Evolutionary conservation across 768 basidiomycete species (phyloP).

Genomic region (Boletus subcaerulescens): DNA sequence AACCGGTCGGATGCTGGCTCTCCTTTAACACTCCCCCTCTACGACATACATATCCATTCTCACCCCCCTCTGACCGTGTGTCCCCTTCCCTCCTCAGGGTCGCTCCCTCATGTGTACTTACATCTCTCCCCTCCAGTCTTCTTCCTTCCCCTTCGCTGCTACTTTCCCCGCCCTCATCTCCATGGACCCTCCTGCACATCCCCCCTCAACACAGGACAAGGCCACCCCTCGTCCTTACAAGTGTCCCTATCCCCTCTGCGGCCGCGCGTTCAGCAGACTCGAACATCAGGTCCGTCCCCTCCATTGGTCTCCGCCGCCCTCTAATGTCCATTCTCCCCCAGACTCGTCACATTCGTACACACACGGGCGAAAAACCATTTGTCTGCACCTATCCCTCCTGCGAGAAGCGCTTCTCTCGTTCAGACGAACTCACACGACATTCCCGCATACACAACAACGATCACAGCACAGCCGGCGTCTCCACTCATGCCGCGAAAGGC

Average conservation of each 20-base stretch:
- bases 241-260: constrained; percentile 88
- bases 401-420: constrained; percentile 96
- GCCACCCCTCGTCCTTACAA: constrained; percentile 80
- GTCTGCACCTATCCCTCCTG: constrained; percentile 89
- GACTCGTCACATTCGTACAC: constrained; percentile 97
- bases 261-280: constrained; percentile 91
- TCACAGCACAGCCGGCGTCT: constrained; percentile 27
- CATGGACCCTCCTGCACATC: constrained; percentile 22
- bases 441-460: constrained; percentile 86
- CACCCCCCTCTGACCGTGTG: constrained; percentile 7
- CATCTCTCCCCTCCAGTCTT: constrained; percentile 24
- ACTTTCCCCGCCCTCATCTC: constrained; percentile 10
- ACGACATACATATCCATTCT: neutral
- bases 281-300: constrained; percentile 80
- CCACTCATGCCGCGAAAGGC: constrained; percentile 24
- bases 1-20: constrained; percentile 14
- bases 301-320: constrained; percentile 5
- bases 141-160: constrained; percentile 11
- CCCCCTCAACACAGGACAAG: constrained; percentile 34
- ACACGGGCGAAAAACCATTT: constrained; percentile 98
- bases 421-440: constrained; percentile 97
- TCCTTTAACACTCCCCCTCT: constrained; percentile 9
- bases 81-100: constrained; percentile 16
- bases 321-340: constrained; percentile 31
- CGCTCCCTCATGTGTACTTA: constrained; percentile 28